These are phyloP conservation scores for Boletellus deceptivus DNA, from an alignment of 1,284 basidiomycete genomes.

Conservation along the genomic window DNA sequence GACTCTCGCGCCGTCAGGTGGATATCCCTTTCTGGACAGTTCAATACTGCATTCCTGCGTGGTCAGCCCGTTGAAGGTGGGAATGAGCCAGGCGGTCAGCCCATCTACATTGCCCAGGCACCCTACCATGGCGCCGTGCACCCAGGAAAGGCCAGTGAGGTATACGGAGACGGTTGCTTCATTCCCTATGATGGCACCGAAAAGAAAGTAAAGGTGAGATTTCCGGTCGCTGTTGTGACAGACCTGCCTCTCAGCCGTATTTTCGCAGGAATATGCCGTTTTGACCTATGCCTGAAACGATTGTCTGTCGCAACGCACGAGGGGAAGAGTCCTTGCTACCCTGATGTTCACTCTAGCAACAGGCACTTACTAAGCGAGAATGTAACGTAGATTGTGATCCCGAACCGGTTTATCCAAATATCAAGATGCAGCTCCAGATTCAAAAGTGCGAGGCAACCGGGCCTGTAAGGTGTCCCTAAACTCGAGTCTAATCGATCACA, in stretches of 20 bases:
- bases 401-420: neutral
- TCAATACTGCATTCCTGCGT: constrained; percentile 45
- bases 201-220: constrained; percentile 34
- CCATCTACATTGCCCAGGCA: constrained; percentile 60
- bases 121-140: constrained; percentile 49
- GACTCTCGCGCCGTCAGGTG: constrained; percentile 56
- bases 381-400: neutral
- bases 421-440: neutral
- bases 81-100: constrained; percentile 56
- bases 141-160: constrained; percentile 62
- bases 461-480: neutral
- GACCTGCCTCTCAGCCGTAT: constrained; percentile 8
- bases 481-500: neutral
- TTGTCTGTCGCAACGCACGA: neutral
- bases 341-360: constrained; percentile 9
- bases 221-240: neutral
- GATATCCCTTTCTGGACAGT: constrained; percentile 47
- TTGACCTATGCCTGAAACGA: constrained; percentile 37
- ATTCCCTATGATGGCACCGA: constrained; percentile 31
- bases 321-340: neutral
- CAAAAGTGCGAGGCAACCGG: neutral
- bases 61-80: constrained; percentile 65
- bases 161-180: constrained; percentile 48
- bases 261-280: constrained; percentile 41
- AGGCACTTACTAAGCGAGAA: constrained; percentile 1